Conservation (phyloP, 495 filamentous ascomycete species). For the Jackrogersella multiformis region DNA sequence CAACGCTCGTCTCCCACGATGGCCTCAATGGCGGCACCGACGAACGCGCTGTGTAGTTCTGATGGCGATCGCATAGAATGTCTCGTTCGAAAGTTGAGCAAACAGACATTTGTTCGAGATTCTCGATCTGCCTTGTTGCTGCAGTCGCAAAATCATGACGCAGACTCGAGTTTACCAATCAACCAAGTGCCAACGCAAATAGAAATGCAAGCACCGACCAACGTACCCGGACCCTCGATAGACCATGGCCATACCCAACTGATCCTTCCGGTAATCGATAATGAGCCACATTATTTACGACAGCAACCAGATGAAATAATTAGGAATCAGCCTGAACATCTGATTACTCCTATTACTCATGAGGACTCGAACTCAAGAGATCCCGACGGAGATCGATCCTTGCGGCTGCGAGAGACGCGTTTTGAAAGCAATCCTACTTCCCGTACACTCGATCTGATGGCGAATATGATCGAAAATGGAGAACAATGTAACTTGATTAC, state of each 20-base stretch:
- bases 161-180: background rate
- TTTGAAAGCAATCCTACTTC: slow-evolving; percentile 29
- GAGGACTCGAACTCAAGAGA: slow-evolving; percentile 7
- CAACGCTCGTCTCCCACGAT: slow-evolving; percentile 11
- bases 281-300: slow-evolving; percentile 2
- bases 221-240: slow-evolving; percentile 6
- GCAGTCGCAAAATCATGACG: background rate
- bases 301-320: slow-evolving; percentile 9
- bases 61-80: slow-evolving; percentile 40
- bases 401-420: slow-evolving; percentile 31
- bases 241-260: slow-evolving; percentile 11
- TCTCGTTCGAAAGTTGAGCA: slow-evolving; percentile 49
- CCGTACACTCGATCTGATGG: slow-evolving; percentile 43
- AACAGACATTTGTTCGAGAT: slow-evolving; percentile 46
- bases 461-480: slow-evolving; percentile 49
- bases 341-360: background rate
- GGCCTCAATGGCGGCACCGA: background rate
- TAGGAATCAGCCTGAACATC: background rate
- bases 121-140: background rate
- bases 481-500: slow-evolving; percentile 50
- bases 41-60: background rate
- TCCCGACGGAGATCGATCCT: slow-evolving; percentile 11
- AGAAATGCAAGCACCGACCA: slow-evolving; percentile 17
- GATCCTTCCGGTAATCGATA: slow-evolving; percentile 8
- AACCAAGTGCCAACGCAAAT: slow-evolving; percentile 14